Conservation (phyloP, 192 early-diverging fungal genomes). For the Backusella macrospora region DNA sequence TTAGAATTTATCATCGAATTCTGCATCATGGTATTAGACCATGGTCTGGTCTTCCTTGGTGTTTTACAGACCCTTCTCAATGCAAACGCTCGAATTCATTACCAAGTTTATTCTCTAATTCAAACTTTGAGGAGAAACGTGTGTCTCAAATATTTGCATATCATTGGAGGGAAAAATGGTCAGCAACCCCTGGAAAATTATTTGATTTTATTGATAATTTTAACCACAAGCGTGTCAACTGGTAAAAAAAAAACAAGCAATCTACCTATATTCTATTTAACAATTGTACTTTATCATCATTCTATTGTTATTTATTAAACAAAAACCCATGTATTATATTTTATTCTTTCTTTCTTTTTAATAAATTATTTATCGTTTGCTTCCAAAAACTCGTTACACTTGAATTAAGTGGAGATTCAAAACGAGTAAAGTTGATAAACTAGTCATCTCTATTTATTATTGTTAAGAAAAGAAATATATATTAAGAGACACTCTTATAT, state of each 20-base stretch:
- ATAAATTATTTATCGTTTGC: too few relatives aligned
- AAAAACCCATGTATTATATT: too few relatives aligned
- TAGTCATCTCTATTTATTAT: too few relatives aligned
- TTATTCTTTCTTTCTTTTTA: too few relatives aligned
- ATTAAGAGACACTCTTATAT: too few relatives aligned
- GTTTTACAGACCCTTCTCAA: slow-evolving; percentile 37
- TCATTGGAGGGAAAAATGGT: slow-evolving; percentile 33
- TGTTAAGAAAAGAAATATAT: too few relatives aligned
- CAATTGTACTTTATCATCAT: too few relatives aligned
- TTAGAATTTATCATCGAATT: slow-evolving; percentile 28
- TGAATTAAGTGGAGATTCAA: too few relatives aligned
- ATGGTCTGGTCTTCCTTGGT: slow-evolving; percentile 44
- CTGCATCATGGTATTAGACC: slow-evolving; percentile 36
- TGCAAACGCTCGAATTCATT: slow-evolving; percentile 31
- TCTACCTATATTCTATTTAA: too few relatives aligned
- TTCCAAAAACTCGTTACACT: too few relatives aligned
- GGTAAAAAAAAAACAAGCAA: neutral
- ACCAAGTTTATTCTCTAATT: slow-evolving; percentile 19
- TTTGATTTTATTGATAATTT: slow-evolving; percentile 6
- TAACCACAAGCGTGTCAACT: neutral
- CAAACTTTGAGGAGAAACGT: slow-evolving; percentile 15
- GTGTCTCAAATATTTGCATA: slow-evolving; percentile 30
- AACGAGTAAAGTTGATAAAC: too few relatives aligned
- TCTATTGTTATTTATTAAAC: too few relatives aligned
- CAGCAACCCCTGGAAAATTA: neutral